Conservation (phyloP, 148 eudicot genomes). For the Fallopia convolvulus region DNA sequence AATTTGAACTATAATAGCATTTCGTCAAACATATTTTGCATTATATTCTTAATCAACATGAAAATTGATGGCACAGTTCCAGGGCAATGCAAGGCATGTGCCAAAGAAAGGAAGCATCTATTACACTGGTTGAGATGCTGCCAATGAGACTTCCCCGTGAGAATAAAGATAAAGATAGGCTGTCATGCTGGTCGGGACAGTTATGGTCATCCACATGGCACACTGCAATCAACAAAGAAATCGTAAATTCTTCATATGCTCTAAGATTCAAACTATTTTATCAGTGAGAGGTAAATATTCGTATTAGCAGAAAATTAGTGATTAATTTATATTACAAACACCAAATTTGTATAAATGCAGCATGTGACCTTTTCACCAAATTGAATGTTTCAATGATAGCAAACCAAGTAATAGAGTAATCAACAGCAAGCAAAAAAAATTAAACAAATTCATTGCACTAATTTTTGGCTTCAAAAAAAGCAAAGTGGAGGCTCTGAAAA, state of each 20-base stretch:
- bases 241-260: constrained; percentile 4
- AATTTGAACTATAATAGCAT: neutral
- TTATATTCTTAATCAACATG: neutral
- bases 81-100: constrained; percentile 3
- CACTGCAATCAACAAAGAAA: constrained; percentile 48
- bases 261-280: neutral
- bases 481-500: neutral
- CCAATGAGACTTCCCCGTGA: constrained; percentile 91
- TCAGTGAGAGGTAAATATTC: neutral
- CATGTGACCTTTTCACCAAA: neutral
- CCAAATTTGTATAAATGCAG: neutral
- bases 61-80: neutral
- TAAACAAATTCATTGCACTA: neutral
- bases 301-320: neutral
- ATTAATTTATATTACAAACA: neutral
- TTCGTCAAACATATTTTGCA: neutral
- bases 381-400: neutral
- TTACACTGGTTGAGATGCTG: constrained; percentile 99
- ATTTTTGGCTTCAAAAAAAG: neutral
- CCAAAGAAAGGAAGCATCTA: constrained; percentile 64
- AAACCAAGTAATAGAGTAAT: neutral
- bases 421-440: neutral
- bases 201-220: constrained; percentile 97
- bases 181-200: constrained; percentile 98
- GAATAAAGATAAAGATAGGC: constrained; percentile 99